phyloP scores from a whole-genome alignment of 768 basidiomycete genomes.

The Tylopilus rubrobrunneus region DNA sequence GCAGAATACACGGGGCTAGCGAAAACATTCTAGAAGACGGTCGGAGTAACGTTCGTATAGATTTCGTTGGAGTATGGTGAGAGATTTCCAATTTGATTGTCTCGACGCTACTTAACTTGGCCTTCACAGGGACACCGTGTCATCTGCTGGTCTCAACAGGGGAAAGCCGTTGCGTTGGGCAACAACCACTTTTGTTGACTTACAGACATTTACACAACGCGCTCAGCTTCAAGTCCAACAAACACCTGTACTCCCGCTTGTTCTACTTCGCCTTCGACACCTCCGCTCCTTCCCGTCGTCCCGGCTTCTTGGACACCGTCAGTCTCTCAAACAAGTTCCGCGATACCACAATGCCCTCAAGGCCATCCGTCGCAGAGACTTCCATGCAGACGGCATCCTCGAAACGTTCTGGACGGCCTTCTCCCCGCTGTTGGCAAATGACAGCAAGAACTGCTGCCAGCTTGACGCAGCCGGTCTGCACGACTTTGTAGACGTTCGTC shows the following conservation, averaged over 20 bases:
- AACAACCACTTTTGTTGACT: slow-evolving; percentile 38
- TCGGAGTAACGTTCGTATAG: slow-evolving; percentile 31
- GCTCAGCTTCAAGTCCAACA: slow-evolving; percentile 27
- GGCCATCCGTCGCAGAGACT: slow-evolving; percentile 30
- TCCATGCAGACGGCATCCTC: slow-evolving; percentile 30
- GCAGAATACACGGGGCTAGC: slow-evolving; percentile 20
- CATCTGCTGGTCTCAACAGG: slow-evolving; percentile 39
- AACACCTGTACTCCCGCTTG: slow-evolving; percentile 48
- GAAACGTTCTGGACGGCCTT: slow-evolving; percentile 44
- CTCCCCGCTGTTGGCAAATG: slow-evolving; percentile 62
- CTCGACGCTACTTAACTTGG: neutral
- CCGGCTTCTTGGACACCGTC: slow-evolving; percentile 37
- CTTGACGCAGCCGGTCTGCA: slow-evolving; percentile 51
- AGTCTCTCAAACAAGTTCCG: slow-evolving; percentile 38
- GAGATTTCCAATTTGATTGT: neutral
- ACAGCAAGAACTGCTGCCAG: slow-evolving; percentile 59
- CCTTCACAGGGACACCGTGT: slow-evolving; percentile 42
- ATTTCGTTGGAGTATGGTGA: slow-evolving; percentile 46
- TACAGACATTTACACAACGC: slow-evolving; percentile 37
- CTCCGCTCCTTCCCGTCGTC: slow-evolving; percentile 48
- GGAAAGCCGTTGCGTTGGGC: slow-evolving; percentile 31
- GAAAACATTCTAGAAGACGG: slow-evolving; percentile 32
- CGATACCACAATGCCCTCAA: slow-evolving; percentile 33
- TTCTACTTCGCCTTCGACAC: slow-evolving; percentile 57
- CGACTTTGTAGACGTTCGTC: slow-evolving; percentile 44